These are phyloP conservation scores for Collybia mongolica DNA, from an alignment of 768 basidiomycete genomes.

Conservation along the genomic window DNA sequence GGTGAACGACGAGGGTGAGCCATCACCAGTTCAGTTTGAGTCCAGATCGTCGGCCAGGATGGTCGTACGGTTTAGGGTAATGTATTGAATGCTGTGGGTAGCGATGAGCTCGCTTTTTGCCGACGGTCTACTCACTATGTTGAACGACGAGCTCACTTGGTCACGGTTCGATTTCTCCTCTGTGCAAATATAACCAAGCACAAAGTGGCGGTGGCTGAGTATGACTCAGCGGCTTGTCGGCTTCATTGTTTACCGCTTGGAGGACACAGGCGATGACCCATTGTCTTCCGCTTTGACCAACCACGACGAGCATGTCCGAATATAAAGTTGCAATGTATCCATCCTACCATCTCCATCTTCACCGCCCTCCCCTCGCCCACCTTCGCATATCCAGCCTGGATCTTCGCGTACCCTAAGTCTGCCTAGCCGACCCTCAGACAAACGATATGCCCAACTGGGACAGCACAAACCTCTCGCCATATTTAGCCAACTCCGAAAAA, in stretches of 20 bases:
- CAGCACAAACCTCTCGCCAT: constrained; percentile 39
- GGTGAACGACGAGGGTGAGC: constrained; percentile 45
- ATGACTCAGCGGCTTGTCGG: constrained; percentile 13
- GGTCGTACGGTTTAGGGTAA: neutral
- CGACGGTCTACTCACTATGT: constrained; percentile 17
- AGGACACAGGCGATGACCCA: constrained; percentile 9
- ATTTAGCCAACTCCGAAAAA: constrained; percentile 24
- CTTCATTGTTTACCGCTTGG: constrained; percentile 1
- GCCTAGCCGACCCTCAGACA: constrained; percentile 23
- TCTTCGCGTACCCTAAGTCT: neutral
- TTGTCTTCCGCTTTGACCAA: constrained; percentile 12
- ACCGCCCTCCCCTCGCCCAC: neutral
- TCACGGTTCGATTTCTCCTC: constrained; percentile 33
- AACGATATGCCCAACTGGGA: constrained; percentile 45
- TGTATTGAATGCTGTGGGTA: constrained; percentile 14
- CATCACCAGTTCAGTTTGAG: constrained; percentile 34
- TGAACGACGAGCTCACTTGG: constrained; percentile 22
- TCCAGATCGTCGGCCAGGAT: constrained; percentile 12
- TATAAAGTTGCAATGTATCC: constrained; percentile 6
- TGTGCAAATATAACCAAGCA: constrained; percentile 30
- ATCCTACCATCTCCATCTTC: neutral
- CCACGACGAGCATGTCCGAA: constrained; percentile 16
- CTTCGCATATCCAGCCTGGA: neutral
- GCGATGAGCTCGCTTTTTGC: constrained; percentile 8
- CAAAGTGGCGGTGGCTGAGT: constrained; percentile 11